A percentile compares a stretch with the other conserved stretches of the same genome.
Conservation (phyloP, 2,329 filamentous ascomycete species). For the Gaeumannomyces tritici region DNA sequence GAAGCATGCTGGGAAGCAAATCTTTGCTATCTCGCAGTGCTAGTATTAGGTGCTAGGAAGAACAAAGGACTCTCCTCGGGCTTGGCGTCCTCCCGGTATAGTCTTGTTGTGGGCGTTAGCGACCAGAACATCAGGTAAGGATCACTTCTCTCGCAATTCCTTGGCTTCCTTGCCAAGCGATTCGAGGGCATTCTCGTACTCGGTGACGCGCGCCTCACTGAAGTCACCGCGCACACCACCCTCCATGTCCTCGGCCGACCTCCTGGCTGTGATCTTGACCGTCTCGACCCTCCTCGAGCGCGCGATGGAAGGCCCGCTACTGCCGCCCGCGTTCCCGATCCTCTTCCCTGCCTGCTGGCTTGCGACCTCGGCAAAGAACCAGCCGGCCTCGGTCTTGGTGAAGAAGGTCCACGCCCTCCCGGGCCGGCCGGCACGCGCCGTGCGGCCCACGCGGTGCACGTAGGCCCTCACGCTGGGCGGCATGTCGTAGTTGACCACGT, state of each 20-base stretch:
- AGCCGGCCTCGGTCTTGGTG: conserved; percentile 70
- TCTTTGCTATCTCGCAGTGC: not conserved
- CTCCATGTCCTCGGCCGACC: conserved; percentile 24
- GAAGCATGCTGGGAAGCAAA: too few species aligned
- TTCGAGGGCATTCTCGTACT: conserved; percentile 48
- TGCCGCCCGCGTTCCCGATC: conserved; percentile 35
- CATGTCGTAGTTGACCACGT: conserved; percentile 92
- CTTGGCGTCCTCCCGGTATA: not conserved
- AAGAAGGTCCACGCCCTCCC: conserved; percentile 84
- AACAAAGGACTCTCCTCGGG: not conserved
- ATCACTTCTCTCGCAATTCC: conserved; percentile 15
- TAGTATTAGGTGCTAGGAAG: not conserved
- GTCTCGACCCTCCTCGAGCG: conserved; percentile 36
- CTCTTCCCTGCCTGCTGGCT: conserved; percentile 40
- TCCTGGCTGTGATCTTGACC: conserved; percentile 34
- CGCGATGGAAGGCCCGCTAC: conserved; percentile 24
- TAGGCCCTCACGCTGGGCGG: conserved; percentile 74
- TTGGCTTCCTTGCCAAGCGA: conserved; percentile 52
- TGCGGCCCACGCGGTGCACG: conserved; percentile 85
- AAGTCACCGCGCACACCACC: conserved; percentile 19
- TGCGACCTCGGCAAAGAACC: conserved; percentile 85
- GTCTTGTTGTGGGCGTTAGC: not conserved
- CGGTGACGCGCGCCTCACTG: conserved; percentile 31
- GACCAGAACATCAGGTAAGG: not conserved
- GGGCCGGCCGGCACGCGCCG: conserved; percentile 66